Percentiles rank a stretch among this genome's conserved stretches.
These are phyloP conservation scores for Colletotrichum cuscutae DNA, from an alignment of 2,329 filamentous ascomycete genomes.

Conservation along the genomic window DNA sequence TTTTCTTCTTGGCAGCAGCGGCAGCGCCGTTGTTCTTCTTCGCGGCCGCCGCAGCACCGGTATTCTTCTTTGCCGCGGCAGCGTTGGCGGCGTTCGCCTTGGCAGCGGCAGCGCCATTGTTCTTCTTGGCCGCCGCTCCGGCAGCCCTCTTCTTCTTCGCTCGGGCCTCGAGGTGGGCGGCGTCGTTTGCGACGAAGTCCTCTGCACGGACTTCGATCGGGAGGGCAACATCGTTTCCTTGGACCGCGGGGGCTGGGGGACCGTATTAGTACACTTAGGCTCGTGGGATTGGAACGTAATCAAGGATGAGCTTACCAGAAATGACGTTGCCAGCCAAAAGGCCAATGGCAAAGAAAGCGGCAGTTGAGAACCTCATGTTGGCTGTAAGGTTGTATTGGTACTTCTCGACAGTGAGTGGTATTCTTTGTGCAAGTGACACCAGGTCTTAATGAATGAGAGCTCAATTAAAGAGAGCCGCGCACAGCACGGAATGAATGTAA, in stretches of 20 bases:
- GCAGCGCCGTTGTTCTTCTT: conserved; percentile 1
- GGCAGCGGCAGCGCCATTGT: not conserved
- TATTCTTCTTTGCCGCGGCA: not conserved
- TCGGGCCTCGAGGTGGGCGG: conserved; percentile 11
- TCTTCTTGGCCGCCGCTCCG: not conserved
- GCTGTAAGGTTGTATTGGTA: not conserved
- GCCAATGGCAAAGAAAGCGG: conserved; percentile 18
- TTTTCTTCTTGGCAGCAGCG: not conserved
- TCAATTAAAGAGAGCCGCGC: conserved; percentile 26
- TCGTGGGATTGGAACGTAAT: too few relatives aligned
- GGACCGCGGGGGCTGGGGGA: conserved; percentile 2
- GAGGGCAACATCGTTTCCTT: conserved; percentile 6
- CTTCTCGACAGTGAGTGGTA: not conserved
- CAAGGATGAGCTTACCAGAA: conserved; percentile 5
- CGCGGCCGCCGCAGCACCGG: not conserved
- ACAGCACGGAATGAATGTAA: conserved; percentile 29
- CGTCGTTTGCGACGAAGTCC: conserved; percentile 9
- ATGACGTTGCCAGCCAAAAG: conserved; percentile 27
- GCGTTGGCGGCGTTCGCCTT: conserved; percentile 1
- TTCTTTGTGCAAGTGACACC: conserved; percentile 16
- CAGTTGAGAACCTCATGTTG: conserved; percentile 30
- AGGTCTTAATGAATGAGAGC: conserved; percentile 11
- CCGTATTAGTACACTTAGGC: not conserved
- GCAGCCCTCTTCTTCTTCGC: conserved; percentile 16
- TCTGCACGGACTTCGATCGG: conserved; percentile 20